Base-by-base conservation (phyloP, 2,329 filamentous ascomycete species). In the Orbilia ellipsospora region DNA sequence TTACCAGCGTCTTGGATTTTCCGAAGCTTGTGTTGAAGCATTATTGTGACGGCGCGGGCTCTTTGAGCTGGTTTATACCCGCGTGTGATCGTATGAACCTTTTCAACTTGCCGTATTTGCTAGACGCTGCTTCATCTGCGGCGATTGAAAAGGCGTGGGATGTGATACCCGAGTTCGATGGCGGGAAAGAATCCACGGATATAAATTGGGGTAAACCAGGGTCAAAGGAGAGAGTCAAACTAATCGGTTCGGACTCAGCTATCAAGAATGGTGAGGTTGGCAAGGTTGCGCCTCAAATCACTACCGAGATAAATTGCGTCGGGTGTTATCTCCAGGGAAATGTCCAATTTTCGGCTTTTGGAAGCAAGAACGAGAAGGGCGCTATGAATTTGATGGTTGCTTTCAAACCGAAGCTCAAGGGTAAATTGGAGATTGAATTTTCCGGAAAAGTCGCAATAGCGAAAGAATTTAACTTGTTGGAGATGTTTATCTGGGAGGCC, bases 281-380 rank as follows among this genome's bases (percentile, higher is more conserved):
- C 12, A 40, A 18, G 8, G 50, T 44, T 7, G 20, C 4, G 7
- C 20, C 55, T 13, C n/a, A 13, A 10, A 23, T 16, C 26, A 16
- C 40, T 0, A 15, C 54, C 13, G 48, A 45, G 8, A 48, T 45
- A 26, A 10, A 10, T 15, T 69, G 65, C 28, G 23, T 69, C n/a
- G 65, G 65, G 1, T 69, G 65, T 40, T 69, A 36, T 36, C 12
- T 69, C n/a, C 50, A 36, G 16, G 65, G 65, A 2, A 62, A 36
- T 10, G 16, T 69, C 16, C 56, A 48, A 5, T 69, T 62, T 16
- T 62, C 28, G 12, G 65, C 50, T 15, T 36, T 31, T 3, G 65
- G 65, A 10, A 45, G 50, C 16, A 56, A 57, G 15, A 59, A 69
- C 42, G 31, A 48, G 10, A 18, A 60, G 15, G 28, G 44, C 15